Evolutionary conservation across 2,329 filamentous ascomycete species (phyloP).

Genomic region (Septoria petroselini): DNA sequence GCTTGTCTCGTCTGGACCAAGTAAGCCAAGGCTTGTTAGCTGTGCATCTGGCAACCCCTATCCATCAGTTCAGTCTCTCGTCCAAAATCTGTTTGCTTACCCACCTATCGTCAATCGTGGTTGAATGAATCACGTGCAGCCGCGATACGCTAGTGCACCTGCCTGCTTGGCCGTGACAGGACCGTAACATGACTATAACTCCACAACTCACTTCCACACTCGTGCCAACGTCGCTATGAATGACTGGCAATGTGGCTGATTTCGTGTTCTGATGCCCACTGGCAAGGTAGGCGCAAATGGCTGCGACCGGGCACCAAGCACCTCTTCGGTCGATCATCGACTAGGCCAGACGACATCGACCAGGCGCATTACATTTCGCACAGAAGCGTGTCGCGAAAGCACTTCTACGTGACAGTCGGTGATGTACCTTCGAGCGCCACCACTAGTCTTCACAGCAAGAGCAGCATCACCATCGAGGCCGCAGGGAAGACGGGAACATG

Average conservation of each 20-base stretch:
- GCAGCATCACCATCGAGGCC: constrained; percentile 71
- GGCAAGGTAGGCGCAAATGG: constrained; percentile 45
- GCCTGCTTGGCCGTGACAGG: too few relatives aligned
- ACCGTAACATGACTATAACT: too few relatives aligned
- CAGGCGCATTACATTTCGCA: constrained; percentile 66
- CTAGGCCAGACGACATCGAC: constrained; percentile 44
- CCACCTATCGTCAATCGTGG: too few relatives aligned
- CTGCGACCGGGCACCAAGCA: constrained; percentile 32
- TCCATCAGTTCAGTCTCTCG: too few relatives aligned
- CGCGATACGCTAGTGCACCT: too few relatives aligned
- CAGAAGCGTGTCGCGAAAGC: constrained; percentile 82
- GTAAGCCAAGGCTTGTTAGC: too few relatives aligned
- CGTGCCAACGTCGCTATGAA: background rate
- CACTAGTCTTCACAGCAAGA: constrained; percentile 56
- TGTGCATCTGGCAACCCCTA: too few relatives aligned
- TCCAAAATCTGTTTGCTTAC: too few relatives aligned
- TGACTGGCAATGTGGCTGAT: constrained; percentile 50
- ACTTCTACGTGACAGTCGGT: constrained; percentile 73
- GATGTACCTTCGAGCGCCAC: constrained; percentile 64
- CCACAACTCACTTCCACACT: background rate
- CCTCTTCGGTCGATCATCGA: constrained; percentile 64
- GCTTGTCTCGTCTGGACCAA: too few relatives aligned
- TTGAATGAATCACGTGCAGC: too few relatives aligned
- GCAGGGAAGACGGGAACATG: constrained; percentile 81
- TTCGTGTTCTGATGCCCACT: constrained; percentile 55